Conservation (phyloP, 768 basidiomycete genomes). For the Psilocybe azurescens region DNA sequence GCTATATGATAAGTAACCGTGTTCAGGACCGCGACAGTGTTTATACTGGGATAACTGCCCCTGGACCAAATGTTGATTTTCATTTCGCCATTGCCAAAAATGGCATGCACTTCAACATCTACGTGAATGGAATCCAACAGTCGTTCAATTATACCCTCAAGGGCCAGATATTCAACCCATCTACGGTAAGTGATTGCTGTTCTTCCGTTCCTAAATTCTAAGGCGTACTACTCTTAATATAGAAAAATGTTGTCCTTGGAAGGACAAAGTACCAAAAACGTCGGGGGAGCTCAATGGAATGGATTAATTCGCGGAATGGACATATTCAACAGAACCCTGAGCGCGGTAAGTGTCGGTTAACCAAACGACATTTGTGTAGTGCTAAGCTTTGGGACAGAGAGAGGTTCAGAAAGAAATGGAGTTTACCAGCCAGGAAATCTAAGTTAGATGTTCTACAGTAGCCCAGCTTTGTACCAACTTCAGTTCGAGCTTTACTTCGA, state of each 20-base stretch:
- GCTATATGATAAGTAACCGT: neutral
- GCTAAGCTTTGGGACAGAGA: no score
- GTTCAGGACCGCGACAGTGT: neutral
- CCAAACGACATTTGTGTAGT: no score
- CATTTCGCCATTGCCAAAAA: conserved; percentile 2
- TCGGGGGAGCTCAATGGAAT: no score
- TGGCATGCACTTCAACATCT: neutral
- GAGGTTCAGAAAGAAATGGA: no score
- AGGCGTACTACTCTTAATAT: no score
- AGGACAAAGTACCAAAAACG: neutral
- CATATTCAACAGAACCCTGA: no score
- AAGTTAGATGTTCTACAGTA: no score
- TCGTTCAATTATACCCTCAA: neutral
- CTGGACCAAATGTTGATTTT: conserved; percentile 2
- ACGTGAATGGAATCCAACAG: neutral
- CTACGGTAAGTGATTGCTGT: neutral
- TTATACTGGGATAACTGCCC: neutral
- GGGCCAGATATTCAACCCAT: conserved; percentile 1
- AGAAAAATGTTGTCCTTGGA: conserved; percentile 4
- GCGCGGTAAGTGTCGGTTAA: no score
- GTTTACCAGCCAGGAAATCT: no score
- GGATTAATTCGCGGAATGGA: no score
- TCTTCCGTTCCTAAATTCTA: neutral
- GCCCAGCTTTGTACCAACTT: no score
- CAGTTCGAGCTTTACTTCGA: no score